A percentile compares a stretch with the other conserved stretches of the same genome.
Evolutionary conservation across 257 asterid genomes (phyloP).

Genomic region (Avicennia marina): DNA sequence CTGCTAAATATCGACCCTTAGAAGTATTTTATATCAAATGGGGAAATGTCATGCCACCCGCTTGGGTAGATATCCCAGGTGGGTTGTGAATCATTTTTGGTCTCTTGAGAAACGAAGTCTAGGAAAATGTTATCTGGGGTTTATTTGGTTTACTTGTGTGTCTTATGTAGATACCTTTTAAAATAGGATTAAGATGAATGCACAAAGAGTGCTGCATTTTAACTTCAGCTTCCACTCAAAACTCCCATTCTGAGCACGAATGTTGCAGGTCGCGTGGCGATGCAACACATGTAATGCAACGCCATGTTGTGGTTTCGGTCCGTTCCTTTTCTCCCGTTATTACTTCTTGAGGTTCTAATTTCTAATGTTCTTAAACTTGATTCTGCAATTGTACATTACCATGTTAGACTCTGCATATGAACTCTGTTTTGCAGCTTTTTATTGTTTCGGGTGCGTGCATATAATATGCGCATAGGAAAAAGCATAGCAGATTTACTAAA

Average conservation of each 20-base stretch:
- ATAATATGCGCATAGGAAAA: background rate
- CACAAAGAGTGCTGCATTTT: background rate
- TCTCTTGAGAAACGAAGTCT: background rate
- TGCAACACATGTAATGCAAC: conserved; percentile 23
- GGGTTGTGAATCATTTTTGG: too few relatives aligned
- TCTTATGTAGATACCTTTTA: background rate
- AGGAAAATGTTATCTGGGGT: too few relatives aligned
- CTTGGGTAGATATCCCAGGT: too few relatives aligned
- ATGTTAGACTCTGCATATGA: too few relatives aligned
- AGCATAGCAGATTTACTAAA: too few relatives aligned
- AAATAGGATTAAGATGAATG: background rate
- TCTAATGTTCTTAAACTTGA: background rate
- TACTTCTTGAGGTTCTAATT: background rate
- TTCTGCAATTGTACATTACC: too few relatives aligned
- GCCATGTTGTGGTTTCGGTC: conserved; percentile 31
- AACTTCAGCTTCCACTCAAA: background rate
- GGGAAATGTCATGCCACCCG: too few relatives aligned
- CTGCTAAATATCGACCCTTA: background rate
- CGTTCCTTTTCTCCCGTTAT: background rate
- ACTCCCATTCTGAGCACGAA: background rate
- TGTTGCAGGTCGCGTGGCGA: conserved; percentile 29
- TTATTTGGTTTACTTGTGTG: too few relatives aligned
- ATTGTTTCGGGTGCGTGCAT: background rate
- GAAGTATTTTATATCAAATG: background rate
- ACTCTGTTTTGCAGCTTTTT: background rate